Base-by-base conservation (phyloP, 768 basidiomycete genomes). In the Postia placenta region DNA sequence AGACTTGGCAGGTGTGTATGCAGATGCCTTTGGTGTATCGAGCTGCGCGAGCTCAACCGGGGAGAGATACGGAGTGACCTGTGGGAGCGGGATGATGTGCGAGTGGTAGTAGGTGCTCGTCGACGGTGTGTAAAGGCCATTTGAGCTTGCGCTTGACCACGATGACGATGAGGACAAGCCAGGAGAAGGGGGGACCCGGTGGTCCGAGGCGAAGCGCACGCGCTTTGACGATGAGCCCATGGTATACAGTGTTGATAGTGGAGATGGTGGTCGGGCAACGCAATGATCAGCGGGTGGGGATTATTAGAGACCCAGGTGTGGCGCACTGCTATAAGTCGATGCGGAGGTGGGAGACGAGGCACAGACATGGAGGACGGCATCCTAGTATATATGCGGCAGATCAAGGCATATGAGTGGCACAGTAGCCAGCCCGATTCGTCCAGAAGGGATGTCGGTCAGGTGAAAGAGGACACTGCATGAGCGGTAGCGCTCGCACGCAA, bases 21-120 rank as follows among this genome's bases (percentile, higher is more conserved):
- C n/a, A n/a, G n/a, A n/a, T n/a, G n/a, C n/a, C n/a, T n/a, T n/a
- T n/a, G n/a, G n/a, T n/a, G n/a, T n/a, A n/a, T n/a, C n/a, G n/a
- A n/a, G n/a, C n/a, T n/a, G n/a, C 38, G 38, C 38, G 38, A 39
- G 38, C 38, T 39, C 22, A 7, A 9, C 7, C 9, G 17, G 9
- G 9, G 7, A n/a, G 38, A 19, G 38, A n/a, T 20, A 9, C 38
- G 41, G 41, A 19, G 43, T 28, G 4, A 33, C 12, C 25, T 4
- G 17, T 11, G 43, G 43, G 5, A 45, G 43, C 4, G 43, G 43
- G 27, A 45, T 33, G 24, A 45, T 45, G 43, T 45, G 43, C 14
- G 11, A 17, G 27, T 28, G 26, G 27, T 45, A 45, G 43, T 9
- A 45, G 9, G 43, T n/a, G 5, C 15, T 23, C 42, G 23, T 25